Percentiles rank a stretch among this genome's conserved stretches.
phyloP scores from a whole-genome alignment of 257 asterid species.

The Mitragyna speciosa region DNA sequence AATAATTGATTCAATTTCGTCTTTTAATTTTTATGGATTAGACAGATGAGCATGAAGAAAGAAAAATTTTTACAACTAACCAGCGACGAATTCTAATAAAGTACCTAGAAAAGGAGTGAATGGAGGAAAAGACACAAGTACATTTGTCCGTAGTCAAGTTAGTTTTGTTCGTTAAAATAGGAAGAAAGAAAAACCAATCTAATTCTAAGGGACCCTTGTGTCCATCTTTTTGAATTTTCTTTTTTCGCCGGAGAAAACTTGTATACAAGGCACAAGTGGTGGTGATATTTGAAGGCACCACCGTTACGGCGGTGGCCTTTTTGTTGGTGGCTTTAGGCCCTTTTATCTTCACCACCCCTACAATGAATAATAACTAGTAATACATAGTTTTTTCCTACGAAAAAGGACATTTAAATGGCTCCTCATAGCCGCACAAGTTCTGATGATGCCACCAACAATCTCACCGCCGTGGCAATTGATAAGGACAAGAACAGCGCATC shows the following conservation, averaged over 20 bases:
- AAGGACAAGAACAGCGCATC: slow-evolving; percentile 54
- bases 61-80: too few species aligned
- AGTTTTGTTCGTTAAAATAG: slow-evolving; percentile 9
- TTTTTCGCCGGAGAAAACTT: slow-evolving; percentile 4
- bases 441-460: slow-evolving; percentile 15
- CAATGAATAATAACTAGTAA: not conserved
- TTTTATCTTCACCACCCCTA: not conserved
- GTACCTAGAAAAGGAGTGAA: not conserved
- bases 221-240: not conserved
- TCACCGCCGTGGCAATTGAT: slow-evolving; percentile 58
- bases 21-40: too few species aligned
- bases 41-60: too few species aligned
- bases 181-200: not conserved
- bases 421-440: not conserved
- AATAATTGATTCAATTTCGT: too few species aligned
- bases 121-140: not conserved
- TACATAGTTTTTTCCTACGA: not conserved
- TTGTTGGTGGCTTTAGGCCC: slow-evolving; percentile 3
- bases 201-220: not conserved
- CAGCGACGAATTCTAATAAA: not conserved
- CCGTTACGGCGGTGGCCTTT: not conserved
- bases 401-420: not conserved
- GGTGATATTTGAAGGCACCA: not conserved
- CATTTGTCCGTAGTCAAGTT: not conserved
- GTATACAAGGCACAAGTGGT: not conserved